Conservation (phyloP, 129 eudicot genomes). For the Apium graveolens region DNA sequence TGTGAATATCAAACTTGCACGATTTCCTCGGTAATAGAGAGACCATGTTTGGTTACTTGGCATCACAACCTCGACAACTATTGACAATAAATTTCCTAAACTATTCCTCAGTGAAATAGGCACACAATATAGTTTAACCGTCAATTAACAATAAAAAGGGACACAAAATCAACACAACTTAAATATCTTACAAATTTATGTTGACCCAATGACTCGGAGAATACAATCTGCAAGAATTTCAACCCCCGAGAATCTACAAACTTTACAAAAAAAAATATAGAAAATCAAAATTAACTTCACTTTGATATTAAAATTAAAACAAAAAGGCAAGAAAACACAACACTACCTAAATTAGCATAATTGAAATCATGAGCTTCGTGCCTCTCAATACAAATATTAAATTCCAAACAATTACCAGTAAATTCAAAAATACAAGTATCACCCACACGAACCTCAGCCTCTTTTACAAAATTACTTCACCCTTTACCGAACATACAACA, state of each 20-base stretch:
- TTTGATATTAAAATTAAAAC: no score
- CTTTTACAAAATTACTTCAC: no score
- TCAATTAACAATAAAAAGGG: no score
- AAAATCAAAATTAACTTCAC: no score
- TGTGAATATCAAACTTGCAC: background rate
- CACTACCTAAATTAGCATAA: no score
- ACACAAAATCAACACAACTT: background rate
- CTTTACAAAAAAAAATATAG: no score
- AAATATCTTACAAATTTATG: background rate
- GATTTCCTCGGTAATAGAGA: background rate
- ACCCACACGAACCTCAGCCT: background rate
- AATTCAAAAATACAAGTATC: background rate
- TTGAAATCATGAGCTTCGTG: no score
- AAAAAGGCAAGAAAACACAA: no score
- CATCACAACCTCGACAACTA: no score
- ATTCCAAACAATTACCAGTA: background rate
- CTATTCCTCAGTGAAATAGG: background rate
- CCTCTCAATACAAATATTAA: no score
- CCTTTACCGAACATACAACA: background rate
- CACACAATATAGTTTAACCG: background rate
- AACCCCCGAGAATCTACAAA: background rate
- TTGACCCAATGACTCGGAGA: no score
- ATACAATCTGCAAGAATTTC: background rate
- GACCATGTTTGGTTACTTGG: background rate
- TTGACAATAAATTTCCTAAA: no score